Conservation (phyloP, 2,329 filamentous ascomycete genomes). For the Pyrenophora teres region DNA sequence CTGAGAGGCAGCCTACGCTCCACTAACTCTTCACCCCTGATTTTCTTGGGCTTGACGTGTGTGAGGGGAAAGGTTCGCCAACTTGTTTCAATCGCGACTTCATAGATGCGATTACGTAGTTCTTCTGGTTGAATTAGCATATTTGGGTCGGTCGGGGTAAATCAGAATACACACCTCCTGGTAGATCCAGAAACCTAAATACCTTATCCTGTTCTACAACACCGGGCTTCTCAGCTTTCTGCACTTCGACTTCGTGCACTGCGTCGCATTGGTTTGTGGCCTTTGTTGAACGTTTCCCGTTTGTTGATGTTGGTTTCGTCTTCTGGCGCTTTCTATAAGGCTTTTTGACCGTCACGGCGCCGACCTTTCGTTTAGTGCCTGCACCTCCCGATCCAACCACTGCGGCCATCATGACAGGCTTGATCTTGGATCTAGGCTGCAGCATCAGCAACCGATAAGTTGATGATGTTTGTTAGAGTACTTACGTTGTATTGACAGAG, state of each 20-base stretch:
- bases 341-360: neutral
- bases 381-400: slow-evolving; percentile 2
- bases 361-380: slow-evolving; percentile 6
- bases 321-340: slow-evolving; percentile 13
- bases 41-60: slow-evolving; percentile 1
- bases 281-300: neutral
- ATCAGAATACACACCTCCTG: slow-evolving; percentile 20
- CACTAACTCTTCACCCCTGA: neutral
- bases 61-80: slow-evolving; percentile 21
- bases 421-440: too few species aligned
- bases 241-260: neutral
- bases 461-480: neutral
- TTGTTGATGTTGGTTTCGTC: neutral
- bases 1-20: neutral
- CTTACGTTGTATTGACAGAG: slow-evolving; percentile 4
- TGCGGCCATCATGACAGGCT: neutral
- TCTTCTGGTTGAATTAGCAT: slow-evolving; percentile 27
- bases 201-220: neutral
- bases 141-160: neutral
- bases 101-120: slow-evolving; percentile 34
- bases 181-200: slow-evolving; percentile 32
- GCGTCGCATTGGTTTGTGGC: neutral
- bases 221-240: neutral
- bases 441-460: neutral
- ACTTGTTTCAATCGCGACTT: slow-evolving; percentile 16